A percentile compares a stretch with the other conserved stretches of the same genome.
These are phyloP conservation scores for Sporothrix dimorphospora DNA, from an alignment of 2,329 filamentous ascomycete species.

Conservation along the genomic window DNA sequence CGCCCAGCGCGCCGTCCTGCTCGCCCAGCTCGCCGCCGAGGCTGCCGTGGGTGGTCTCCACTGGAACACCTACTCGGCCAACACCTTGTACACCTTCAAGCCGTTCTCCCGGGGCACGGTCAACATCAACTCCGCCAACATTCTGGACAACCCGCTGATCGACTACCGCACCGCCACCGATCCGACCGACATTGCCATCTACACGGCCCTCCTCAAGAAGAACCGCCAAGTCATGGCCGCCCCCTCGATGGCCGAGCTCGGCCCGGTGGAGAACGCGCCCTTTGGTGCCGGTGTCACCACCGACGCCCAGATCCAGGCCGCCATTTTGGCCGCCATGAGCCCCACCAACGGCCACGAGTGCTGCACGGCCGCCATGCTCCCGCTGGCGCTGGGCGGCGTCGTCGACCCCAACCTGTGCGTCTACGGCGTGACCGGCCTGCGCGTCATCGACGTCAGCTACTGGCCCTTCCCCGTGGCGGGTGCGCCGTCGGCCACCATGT, in stretches of 20 bases:
- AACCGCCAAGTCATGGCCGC: slow-evolving; percentile 41
- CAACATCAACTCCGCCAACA: slow-evolving; percentile 43
- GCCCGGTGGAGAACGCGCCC: slow-evolving; percentile 39
- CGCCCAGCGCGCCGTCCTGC: slow-evolving; percentile 40
- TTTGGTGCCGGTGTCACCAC: slow-evolving; percentile 36
- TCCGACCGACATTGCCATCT: slow-evolving; percentile 44
- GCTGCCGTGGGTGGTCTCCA: slow-evolving; percentile 38
- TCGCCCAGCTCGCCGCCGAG: slow-evolving; percentile 39
- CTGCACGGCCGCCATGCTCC: slow-evolving; percentile 38
- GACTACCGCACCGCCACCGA: slow-evolving; percentile 46
- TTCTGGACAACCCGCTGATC: slow-evolving; percentile 41
- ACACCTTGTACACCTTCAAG: slow-evolving; percentile 38
- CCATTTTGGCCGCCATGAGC: slow-evolving; percentile 32
- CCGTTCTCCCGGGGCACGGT: slow-evolving; percentile 47
- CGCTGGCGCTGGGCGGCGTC: slow-evolving; percentile 28
- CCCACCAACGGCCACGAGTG: slow-evolving; percentile 39
- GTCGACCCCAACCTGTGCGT: slow-evolving; percentile 27
- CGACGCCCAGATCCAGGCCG: slow-evolving; percentile 38
- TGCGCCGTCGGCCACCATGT: slow-evolving; percentile 36
- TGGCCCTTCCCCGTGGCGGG: slow-evolving; percentile 35
- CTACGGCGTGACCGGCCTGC: slow-evolving; percentile 29
- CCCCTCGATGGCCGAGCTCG: slow-evolving; percentile 39
- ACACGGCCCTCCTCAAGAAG: slow-evolving; percentile 43
- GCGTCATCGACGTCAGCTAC: slow-evolving; percentile 32
- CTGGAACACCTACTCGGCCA: slow-evolving; percentile 39